Conservation (phyloP, 352 stramenopile genomes). For the Peronosclerospora sorghi region DNA sequence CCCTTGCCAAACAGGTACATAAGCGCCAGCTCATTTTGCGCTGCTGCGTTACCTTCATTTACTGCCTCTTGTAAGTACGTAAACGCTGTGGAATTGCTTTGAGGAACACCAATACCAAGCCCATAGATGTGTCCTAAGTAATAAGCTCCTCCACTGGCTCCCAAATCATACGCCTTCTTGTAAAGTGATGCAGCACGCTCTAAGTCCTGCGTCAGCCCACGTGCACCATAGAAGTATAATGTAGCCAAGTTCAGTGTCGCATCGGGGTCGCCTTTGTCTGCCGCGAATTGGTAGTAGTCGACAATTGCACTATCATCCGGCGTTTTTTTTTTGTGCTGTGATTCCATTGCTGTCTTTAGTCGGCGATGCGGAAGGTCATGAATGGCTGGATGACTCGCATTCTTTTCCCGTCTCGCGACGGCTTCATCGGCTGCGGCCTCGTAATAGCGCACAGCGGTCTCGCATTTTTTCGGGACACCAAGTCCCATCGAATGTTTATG, state of each 20-base stretch:
- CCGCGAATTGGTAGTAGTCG: conserved; percentile 86
- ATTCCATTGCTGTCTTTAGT: conserved; percentile 59
- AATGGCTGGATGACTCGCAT: conserved; percentile 45
- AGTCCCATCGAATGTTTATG: conserved; percentile 68
- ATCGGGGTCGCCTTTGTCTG: conserved; percentile 78
- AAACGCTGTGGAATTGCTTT: conserved; percentile 57
- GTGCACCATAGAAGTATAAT: conserved; percentile 74
- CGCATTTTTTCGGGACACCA: conserved; percentile 69
- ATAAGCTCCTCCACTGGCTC: conserved; percentile 51
- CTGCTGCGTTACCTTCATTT: conserved; percentile 65
- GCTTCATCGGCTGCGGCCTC: conserved; percentile 77
- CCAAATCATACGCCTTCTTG: conserved; percentile 63
- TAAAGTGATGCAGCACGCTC: conserved; percentile 52
- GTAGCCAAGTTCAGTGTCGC: conserved; percentile 79
- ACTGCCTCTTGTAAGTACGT: conserved; percentile 62
- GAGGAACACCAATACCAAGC: conserved; percentile 61
- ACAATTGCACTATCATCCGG: conserved; percentile 68
- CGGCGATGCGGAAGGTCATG: conserved; percentile 63
- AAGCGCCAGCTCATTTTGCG: conserved; percentile 70
- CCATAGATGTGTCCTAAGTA: conserved; percentile 77
- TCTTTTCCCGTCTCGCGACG: conserved; percentile 45
- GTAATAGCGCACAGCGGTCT: conserved; percentile 81
- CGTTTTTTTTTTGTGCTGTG: conserved; percentile 73
- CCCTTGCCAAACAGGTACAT: conserved; percentile 74
- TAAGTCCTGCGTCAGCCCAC: conserved; percentile 63